Percentiles rank a stretch among this genome's conserved stretches.
These are phyloP conservation scores for Podospora appendiculata DNA, from an alignment of 495 filamentous ascomycete genomes.

Conservation along the genomic window DNA sequence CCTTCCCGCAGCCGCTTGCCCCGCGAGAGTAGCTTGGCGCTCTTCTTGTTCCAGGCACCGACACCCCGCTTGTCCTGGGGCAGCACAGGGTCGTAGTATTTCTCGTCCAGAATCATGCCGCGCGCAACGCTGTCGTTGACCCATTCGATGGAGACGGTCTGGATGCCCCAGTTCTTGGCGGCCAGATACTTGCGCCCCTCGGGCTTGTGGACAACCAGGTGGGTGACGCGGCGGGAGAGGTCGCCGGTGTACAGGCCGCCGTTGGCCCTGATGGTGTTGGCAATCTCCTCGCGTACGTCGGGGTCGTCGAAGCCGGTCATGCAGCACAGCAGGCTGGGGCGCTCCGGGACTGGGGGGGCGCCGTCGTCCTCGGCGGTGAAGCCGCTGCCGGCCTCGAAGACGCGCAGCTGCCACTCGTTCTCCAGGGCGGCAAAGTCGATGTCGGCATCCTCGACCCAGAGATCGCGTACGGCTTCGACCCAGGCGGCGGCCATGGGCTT, in stretches of 20 bases:
- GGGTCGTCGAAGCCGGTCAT: slow-evolving; percentile 87
- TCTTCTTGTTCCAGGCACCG: slow-evolving; percentile 66
- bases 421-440: slow-evolving; percentile 62
- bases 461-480: slow-evolving; percentile 72
- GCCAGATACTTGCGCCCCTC: slow-evolving; percentile 84
- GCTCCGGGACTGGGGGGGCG: slow-evolving; percentile 8
- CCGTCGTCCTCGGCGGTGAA: slow-evolving; percentile 14
- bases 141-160: slow-evolving; percentile 76
- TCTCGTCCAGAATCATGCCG: slow-evolving; percentile 89
- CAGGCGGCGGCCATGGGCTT: slow-evolving; percentile 69
- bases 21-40: slow-evolving; percentile 25
- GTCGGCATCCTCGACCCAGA: slow-evolving; percentile 76
- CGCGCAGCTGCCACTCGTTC: slow-evolving; percentile 30
- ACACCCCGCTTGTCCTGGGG: slow-evolving; percentile 62
- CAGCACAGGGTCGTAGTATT: slow-evolving; percentile 65
- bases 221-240: slow-evolving; percentile 75
- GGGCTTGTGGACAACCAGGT: slow-evolving; percentile 73
- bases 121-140: slow-evolving; percentile 74
- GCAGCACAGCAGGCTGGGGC: slow-evolving; percentile 60
- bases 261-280: slow-evolving; percentile 50
- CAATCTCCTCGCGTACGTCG: slow-evolving; percentile 57
- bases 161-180: slow-evolving; percentile 70
- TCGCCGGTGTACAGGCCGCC: slow-evolving; percentile 80
- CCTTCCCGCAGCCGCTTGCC: slow-evolving; percentile 32
- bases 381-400: slow-evolving; percentile 34